Evolutionary conservation across 2,329 filamentous ascomycete species (phyloP).

Genomic region (Stemphylium beticola): DNA sequence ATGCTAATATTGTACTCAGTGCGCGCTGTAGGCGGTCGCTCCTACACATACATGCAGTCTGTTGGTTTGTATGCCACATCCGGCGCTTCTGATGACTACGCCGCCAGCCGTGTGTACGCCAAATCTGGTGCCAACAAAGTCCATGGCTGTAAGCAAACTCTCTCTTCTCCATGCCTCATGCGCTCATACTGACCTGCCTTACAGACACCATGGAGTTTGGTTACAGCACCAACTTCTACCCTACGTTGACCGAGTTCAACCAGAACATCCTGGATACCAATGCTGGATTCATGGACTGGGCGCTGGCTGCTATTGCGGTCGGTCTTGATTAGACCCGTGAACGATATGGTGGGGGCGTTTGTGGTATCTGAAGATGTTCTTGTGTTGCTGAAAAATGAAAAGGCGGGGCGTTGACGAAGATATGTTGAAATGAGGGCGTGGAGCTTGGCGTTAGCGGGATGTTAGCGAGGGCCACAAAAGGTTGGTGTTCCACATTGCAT

Average conservation of each 20-base stretch:
- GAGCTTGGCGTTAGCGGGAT: no score
- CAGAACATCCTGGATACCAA: constrained; percentile 50
- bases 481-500: no score
- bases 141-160: constrained; percentile 50
- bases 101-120: constrained; percentile 47
- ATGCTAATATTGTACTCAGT: constrained; percentile 21
- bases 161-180: not conserved
- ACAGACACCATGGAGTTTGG: constrained; percentile 28
- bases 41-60: constrained; percentile 40
- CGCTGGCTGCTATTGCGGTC: constrained; percentile 45
- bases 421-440: no score
- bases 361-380: no score
- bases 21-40: constrained; percentile 47
- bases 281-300: constrained; percentile 52
- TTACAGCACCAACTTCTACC: constrained; percentile 51
- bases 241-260: constrained; percentile 49
- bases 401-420: no score
- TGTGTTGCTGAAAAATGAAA: no score
- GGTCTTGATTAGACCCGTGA: constrained; percentile 23
- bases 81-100: constrained; percentile 50
- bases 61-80: constrained; percentile 49
- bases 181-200: not conserved
- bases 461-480: no score
- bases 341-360: not conserved
- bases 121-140: constrained; percentile 47